Conservation (phyloP, 2,329 filamentous ascomycete species). For the Didymella pomorum region DNA sequence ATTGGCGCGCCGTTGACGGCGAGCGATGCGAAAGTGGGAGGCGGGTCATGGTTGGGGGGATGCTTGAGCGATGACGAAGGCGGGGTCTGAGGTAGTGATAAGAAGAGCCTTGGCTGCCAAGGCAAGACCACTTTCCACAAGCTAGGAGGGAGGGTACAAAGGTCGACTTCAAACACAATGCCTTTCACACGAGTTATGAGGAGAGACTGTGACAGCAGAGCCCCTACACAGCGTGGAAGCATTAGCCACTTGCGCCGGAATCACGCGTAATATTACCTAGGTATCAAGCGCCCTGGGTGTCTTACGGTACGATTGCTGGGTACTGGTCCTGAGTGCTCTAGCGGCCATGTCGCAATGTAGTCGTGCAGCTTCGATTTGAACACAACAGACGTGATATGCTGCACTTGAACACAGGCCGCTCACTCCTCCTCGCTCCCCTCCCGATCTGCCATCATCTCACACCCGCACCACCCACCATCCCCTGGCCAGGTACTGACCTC, state of each 20-base stretch:
- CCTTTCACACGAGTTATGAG: no score
- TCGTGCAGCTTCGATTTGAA: conserved; percentile 69
- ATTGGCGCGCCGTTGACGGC: conserved; percentile 6
- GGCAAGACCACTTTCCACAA: not conserved
- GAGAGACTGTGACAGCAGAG: no score
- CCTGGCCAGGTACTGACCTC: no score
- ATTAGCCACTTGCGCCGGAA: no score
- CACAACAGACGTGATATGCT: conserved; percentile 65
- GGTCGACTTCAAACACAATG: no score
- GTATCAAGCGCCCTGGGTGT: no score
- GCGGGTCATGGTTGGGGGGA: conserved; percentile 1
- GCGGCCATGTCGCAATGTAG: conserved; percentile 55
- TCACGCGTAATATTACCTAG: no score
- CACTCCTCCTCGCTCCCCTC: conserved; percentile 28
- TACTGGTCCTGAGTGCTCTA: no score
- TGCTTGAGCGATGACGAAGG: conserved; percentile 7
- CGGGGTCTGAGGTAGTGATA: conserved; percentile 12
- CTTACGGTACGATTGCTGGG: no score
- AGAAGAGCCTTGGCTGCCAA: conserved; percentile 15
- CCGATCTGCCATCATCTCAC: conserved; percentile 21
- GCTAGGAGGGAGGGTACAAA: no score
- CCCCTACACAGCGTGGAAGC: conserved; percentile 24
- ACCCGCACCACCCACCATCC: no score
- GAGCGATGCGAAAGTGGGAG: conserved; percentile 13
- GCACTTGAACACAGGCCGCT: not conserved